Percentiles rank a stretch among this genome's conserved stretches.
Conservation (phyloP, 257 asterid genomes). For the Pogostemon cablin region DNA sequence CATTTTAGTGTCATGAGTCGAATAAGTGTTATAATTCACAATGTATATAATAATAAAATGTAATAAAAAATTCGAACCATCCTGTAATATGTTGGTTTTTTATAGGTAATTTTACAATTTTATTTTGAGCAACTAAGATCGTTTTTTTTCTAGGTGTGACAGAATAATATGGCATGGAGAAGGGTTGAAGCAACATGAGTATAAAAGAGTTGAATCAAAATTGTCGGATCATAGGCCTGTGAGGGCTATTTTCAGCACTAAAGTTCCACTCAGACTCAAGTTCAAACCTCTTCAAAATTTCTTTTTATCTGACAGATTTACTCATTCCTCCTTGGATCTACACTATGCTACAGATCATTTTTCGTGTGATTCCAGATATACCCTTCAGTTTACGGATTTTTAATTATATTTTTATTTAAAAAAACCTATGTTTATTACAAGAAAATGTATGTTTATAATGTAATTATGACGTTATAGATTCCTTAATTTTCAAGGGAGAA, state of each 20-base stretch:
- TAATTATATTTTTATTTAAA: background rate
- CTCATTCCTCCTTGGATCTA: constrained; percentile 27
- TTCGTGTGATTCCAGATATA: constrained; percentile 32
- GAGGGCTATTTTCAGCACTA: constrained; percentile 51
- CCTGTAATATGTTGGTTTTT: too few species aligned
- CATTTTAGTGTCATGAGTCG: too few species aligned
- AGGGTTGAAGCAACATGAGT: constrained; percentile 54
- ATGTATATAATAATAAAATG: background rate
- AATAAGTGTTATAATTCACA: too few species aligned
- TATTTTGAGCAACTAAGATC: background rate
- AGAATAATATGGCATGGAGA: constrained; percentile 71
- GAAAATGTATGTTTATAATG: too few species aligned
- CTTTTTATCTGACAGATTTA: constrained; percentile 53
- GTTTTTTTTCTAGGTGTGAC: constrained; percentile 48
- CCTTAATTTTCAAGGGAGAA: too few species aligned
- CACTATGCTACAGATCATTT: constrained; percentile 20
- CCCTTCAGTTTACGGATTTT: constrained; percentile 20
- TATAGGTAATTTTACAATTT: too few species aligned
- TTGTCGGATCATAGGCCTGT: constrained; percentile 73
- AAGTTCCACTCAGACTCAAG: constrained; percentile 38
- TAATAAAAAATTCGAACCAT: too few species aligned
- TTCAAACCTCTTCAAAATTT: constrained; percentile 43
- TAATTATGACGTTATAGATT: too few species aligned
- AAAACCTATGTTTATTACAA: too few species aligned
- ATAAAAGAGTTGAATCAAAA: constrained; percentile 59